Evolutionary conservation across 2,329 filamentous ascomycete genomes (phyloP), one percentile per base, ranked within the genome.

Genomic region (Ophiocordyceps unilateralis): DNA sequence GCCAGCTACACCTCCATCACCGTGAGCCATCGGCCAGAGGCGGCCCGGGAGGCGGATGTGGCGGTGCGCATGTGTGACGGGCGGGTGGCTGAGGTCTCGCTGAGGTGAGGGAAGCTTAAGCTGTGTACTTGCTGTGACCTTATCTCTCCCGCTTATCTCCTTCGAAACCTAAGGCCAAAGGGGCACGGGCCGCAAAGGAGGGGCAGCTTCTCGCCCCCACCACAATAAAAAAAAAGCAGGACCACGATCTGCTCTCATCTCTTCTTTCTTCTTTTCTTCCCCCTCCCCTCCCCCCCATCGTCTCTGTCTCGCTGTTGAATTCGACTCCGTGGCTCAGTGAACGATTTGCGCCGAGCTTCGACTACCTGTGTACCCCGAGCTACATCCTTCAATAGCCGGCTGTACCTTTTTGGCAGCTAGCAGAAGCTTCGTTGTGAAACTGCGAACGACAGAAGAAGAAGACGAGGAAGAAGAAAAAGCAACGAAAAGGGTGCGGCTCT

Each of bases 1-100:
- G 11, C 40, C 3, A 34, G 47, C 4, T 49, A 48, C 17, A 58
- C 53, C 0, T 41, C 58, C 0, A 46, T 58, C 11, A 44, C 53
- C 0, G 48, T 57, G 7, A 36, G 32, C 32, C 32, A 36, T 6
- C 32, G 17, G n/a, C 32, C 32, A 8, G 32, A 36, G 17, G 32
- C 32, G 32, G 32, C 32, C 14, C 32, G 17, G 17, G 32, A 20
- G 32, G 32, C 32, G n/a, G 32, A 36, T 19, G 17, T 36, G 32
- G n/a, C 10, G 32, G 32, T 36, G 32, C 17, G 5, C 32, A 36
- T 36, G n/a, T 36, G n/a, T 19, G 32, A n/a, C 32, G 32, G 32
- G n/a, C 8, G 32, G 17, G 32, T 36, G n/a, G 32, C 32, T 36
- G 32, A 36, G 9, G n/a, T 36, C n/a, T 19, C n/a, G 17, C 2